Evolutionary conservation across 805 yeast genomes (phyloP), one percentile per base, ranked within the genome.

Genomic region (Vanderwaltozyma polyspora): DNA sequence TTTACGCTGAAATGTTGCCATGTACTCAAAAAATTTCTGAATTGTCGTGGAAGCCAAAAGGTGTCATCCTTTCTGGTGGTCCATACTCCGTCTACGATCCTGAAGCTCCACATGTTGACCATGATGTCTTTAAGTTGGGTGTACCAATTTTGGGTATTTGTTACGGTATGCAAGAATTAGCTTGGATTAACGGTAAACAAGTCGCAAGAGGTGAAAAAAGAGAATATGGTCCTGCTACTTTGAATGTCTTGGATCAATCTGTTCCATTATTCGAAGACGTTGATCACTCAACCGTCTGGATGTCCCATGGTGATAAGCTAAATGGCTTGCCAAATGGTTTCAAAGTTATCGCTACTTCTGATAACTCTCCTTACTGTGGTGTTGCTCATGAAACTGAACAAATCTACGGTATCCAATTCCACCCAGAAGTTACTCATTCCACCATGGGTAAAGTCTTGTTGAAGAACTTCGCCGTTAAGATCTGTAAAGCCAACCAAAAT

Each of bases 1-100:
- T 91, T 47, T 91, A 91, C 63, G 97, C 98, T 47, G 98, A 91
- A 67, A 91, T 91, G 98, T 74, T 91, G 45, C 98, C 98, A 48
- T 91, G 98, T 67, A 91, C 98, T 35, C 98, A 93, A 66, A 91
- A 91, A 69, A 89, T 91, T 57, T 59, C 79, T 36, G 96, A 89
- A 48, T 72, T 91, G 51, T 63, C 77, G 40, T 91, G 95, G 93
- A 87, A 76, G 59, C 98, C 98, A 48, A 83, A 79, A 60, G 98
- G 98, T 66, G 79, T 91, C 39, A 91, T 91, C 55, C 68, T 91
- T 43, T 86, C 96, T 31, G 98, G 98, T 44, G 91, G 95, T 45
- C 98, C 98, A 35, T 91, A 84, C 78, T 86, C 97, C 10, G 98
- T 91, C 33, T 91, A 89, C 58, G 95, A 81, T 39, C 79, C 75